Conservation (phyloP, 257 asterid species). For the Solanum chmielewskii region DNA sequence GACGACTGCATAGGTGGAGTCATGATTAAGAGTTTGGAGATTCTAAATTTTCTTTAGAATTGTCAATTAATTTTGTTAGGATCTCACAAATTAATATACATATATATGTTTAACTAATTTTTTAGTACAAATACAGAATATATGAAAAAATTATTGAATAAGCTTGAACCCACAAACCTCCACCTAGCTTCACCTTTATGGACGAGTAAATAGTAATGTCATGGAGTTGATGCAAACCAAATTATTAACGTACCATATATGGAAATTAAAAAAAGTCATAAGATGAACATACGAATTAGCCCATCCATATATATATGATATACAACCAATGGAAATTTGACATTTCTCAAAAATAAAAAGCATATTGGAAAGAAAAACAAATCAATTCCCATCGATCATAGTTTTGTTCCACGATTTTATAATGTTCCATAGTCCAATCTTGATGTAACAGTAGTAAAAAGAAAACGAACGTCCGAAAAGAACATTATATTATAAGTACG, state of each 20-base stretch:
- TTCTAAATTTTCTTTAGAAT: too few species aligned
- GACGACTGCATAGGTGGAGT: accelerated
- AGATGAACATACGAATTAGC: not conserved
- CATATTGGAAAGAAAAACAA: not conserved
- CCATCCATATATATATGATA: not conserved
- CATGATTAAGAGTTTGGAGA: too few species aligned
- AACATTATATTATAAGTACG: not conserved
- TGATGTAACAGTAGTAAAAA: slow-evolving; percentile 16
- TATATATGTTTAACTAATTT: too few species aligned
- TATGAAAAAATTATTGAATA: too few species aligned
- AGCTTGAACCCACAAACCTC: too few species aligned
- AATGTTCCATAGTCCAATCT: slow-evolving; percentile 22
- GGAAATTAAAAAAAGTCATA: not conserved
- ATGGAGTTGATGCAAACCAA: not conserved
- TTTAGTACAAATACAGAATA: too few species aligned
- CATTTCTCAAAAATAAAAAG: slow-evolving; percentile 21
- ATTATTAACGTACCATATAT: not conserved
- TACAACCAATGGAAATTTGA: slow-evolving; percentile 21
- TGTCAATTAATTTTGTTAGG: too few species aligned
- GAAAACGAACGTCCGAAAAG: not conserved
- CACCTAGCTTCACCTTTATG: too few species aligned
- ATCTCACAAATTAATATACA: too few species aligned
- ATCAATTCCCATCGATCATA: slow-evolving; percentile 5
- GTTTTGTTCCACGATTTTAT: slow-evolving; percentile 18
- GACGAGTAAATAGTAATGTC: not conserved